These are phyloP conservation scores for carrot (Daucus carota) DNA, from an alignment of 129 eudicot genomes.

Conservation along the genomic window DNA sequence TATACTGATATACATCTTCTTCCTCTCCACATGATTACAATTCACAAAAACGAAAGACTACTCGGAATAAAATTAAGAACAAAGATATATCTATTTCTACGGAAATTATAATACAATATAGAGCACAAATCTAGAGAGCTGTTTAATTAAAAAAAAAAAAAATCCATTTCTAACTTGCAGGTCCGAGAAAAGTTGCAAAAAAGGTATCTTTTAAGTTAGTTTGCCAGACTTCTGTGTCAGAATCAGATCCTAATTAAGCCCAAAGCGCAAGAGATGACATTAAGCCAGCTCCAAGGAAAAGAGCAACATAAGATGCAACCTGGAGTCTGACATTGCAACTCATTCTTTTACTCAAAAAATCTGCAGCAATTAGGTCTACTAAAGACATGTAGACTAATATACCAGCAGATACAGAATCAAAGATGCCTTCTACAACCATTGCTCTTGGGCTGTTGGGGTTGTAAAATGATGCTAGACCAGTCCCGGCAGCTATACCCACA, in stretches of 20 bases:
- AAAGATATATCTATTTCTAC: not conserved
- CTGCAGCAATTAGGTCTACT: conserved; percentile 92
- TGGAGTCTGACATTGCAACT: conserved; percentile 79
- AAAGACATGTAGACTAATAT: conserved; percentile 87
- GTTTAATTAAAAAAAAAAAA: not conserved
- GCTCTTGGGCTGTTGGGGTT: conserved; percentile 80
- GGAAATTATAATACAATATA: not conserved
- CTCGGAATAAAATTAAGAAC: not conserved
- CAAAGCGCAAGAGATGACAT: conserved; percentile 83
- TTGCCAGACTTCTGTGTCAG: not conserved
- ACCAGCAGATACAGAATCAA: conserved; percentile 87
- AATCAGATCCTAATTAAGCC: conserved; percentile 34
- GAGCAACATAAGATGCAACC: conserved; percentile 65
- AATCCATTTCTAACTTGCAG: not conserved
- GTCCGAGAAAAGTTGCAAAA: not conserved
- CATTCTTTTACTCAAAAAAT: conserved; percentile 96
- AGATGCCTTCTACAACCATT: conserved; percentile 56
- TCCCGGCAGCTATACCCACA: conserved; percentile 62
- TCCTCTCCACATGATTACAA: too few species aligned
- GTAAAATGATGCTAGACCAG: conserved; percentile 52
- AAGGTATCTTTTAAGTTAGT: not conserved
- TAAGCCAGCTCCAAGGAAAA: conserved; percentile 76
- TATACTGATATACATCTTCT: too few species aligned
- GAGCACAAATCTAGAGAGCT: not conserved
- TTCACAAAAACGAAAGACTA: not conserved